Percentiles rank a stretch among this genome's conserved stretches.
These are phyloP conservation scores for Teratosphaeria viscida DNA, from an alignment of 2,329 filamentous ascomycete genomes.

Conservation along the genomic window DNA sequence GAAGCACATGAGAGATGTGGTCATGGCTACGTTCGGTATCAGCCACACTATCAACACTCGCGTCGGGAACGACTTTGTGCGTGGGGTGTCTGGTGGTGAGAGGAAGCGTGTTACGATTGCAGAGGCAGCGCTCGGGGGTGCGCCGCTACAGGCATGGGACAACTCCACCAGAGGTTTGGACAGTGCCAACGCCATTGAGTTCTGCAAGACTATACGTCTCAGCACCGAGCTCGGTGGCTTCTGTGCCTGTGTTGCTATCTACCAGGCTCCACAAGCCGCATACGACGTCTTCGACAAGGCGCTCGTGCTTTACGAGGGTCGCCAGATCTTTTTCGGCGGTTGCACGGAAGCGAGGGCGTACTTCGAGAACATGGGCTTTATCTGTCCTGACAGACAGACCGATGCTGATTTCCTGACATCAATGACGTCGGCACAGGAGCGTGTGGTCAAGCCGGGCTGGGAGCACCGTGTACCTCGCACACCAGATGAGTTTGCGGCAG, in stretches of 20 bases:
- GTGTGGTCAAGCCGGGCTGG: constrained; percentile 34
- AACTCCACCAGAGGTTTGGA: constrained; percentile 67
- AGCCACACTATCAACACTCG: constrained; percentile 61
- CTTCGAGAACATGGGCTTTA: constrained; percentile 62
- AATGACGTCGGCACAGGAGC: constrained; percentile 47
- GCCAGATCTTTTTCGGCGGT: constrained; percentile 61
- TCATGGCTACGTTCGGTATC: constrained; percentile 68
- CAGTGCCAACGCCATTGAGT: constrained; percentile 65
- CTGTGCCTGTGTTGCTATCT: constrained; percentile 62
- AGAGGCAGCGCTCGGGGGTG: constrained; percentile 59
- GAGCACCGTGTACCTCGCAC: constrained; percentile 38
- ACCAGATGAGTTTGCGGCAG: constrained; percentile 39
- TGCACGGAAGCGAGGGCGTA: constrained; percentile 54
- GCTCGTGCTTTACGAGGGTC: constrained; percentile 55
- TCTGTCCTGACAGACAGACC: constrained; percentile 60
- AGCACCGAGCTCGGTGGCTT: constrained; percentile 56
- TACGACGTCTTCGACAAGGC: constrained; percentile 64
- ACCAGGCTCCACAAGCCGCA: constrained; percentile 58
- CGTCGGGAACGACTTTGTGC: constrained; percentile 65
- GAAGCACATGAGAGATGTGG: constrained; percentile 56
- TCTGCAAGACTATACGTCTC: constrained; percentile 58
- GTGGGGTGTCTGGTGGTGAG: constrained; percentile 66
- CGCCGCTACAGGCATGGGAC: constrained; percentile 61
- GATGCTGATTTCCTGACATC: constrained; percentile 70
- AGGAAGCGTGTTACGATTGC: constrained; percentile 72